Evolutionary conservation across 495 filamentous ascomycete genomes (phyloP).

Genomic region (Penicillium cataractarum): DNA sequence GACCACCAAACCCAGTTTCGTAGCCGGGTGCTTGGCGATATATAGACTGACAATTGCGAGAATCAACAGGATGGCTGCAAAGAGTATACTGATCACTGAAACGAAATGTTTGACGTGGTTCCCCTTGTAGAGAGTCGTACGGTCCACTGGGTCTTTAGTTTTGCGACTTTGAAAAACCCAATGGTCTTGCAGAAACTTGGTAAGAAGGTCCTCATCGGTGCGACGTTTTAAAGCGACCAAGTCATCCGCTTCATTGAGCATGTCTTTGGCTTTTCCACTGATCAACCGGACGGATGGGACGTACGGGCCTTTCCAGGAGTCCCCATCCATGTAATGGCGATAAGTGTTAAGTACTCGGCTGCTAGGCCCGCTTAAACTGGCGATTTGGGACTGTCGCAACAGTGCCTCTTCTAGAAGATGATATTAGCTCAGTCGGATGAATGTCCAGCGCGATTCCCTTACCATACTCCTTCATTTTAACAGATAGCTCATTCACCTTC

Average conservation of each 20-base stretch:
- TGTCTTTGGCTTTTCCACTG: background rate
- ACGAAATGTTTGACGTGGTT: background rate
- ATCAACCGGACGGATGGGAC: background rate
- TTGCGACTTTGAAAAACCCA: background rate
- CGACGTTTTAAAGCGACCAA: background rate
- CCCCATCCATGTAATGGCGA: background rate
- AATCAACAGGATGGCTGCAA: background rate
- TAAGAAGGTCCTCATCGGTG: background rate
- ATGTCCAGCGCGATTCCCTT: background rate
- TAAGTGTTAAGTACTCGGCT: background rate
- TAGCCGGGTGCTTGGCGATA: background rate
- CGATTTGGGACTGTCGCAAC: background rate
- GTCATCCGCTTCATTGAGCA: background rate
- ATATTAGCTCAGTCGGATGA: background rate
- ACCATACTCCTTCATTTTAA: constrained; percentile 7
- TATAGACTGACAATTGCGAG: constrained; percentile 8
- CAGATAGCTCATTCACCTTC: background rate
- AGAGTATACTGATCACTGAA: background rate
- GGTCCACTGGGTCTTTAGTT: background rate
- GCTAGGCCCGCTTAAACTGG: background rate
- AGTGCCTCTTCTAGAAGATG: constrained; percentile 3
- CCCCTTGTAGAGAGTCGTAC: background rate
- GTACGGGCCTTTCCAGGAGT: background rate
- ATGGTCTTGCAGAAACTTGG: background rate
- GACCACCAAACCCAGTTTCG: constrained; percentile 3